Evolutionary conservation across 371 early-diverging fungal genomes (phyloP).

Genomic region (Caulochytrium protostelioides): DNA sequence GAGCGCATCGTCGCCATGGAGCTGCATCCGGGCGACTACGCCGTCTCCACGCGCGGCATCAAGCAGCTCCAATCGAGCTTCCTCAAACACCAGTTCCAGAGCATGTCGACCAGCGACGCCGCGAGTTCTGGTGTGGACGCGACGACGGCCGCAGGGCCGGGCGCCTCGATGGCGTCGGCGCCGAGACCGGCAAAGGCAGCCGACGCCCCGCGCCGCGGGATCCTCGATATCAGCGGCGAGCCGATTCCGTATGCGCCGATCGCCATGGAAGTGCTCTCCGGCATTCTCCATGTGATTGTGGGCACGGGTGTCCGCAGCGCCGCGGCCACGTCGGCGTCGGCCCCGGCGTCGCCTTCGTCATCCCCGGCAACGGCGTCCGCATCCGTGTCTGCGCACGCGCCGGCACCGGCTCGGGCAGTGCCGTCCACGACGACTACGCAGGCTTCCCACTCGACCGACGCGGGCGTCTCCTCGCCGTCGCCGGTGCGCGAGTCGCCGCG

Average conservation of each 20-base stretch:
- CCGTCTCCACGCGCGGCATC: constrained; percentile 3
- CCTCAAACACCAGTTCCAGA: neutral
- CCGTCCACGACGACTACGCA: too few species aligned
- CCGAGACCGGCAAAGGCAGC: neutral
- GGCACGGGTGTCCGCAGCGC: too few species aligned
- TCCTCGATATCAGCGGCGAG: constrained; percentile 35
- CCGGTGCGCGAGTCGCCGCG: too few species aligned
- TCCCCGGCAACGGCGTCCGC: too few species aligned
- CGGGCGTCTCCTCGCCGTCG: too few species aligned
- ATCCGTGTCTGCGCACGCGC: too few species aligned
- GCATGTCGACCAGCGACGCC: constrained; percentile 4
- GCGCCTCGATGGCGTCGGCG: constrained; percentile 1
- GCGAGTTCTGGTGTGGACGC: constrained; percentile 2
- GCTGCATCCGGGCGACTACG: constrained; percentile 17
- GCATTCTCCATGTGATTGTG: constrained; percentile 16
- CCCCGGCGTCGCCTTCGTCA: too few species aligned
- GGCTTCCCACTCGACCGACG: too few species aligned
- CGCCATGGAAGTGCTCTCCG: constrained; percentile 25
- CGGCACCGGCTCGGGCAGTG: too few species aligned
- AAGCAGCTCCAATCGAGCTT: neutral
- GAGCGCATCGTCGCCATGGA: constrained; percentile 20
- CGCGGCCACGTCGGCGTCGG: too few species aligned
- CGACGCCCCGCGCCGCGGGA: constrained; percentile 3
- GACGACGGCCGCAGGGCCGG: constrained; percentile 4
- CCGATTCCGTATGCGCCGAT: constrained; percentile 16